Evolutionary conservation across 495 filamentous ascomycete genomes (phyloP).

Genomic region (Xylaria intraflava): DNA sequence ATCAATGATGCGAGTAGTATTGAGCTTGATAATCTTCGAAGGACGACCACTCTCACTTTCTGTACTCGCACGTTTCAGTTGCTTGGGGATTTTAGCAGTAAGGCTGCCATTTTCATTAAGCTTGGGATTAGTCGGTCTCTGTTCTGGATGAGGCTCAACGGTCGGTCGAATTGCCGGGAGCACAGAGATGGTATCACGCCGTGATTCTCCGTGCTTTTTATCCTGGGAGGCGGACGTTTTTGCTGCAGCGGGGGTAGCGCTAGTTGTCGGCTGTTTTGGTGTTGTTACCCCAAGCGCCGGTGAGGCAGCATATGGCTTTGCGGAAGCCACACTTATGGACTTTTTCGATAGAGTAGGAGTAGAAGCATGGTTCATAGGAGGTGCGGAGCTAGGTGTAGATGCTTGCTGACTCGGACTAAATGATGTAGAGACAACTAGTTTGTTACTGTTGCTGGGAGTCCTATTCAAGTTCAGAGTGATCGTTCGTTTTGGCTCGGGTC

Average conservation of each 20-base stretch:
- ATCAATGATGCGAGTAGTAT: slow-evolving; percentile 17
- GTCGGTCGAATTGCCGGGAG: slow-evolving; percentile 20
- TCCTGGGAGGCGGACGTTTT: slow-evolving; percentile 10
- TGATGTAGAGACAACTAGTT: slow-evolving; percentile 11
- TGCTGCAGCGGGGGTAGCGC: not conserved
- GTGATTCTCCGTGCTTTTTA: slow-evolving; percentile 17
- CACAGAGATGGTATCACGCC: slow-evolving; percentile 22
- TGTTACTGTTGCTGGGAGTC: slow-evolving; percentile 14
- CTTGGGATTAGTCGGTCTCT: slow-evolving; percentile 14
- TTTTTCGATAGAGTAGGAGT: slow-evolving; percentile 6
- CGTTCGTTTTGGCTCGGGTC: slow-evolving; percentile 27
- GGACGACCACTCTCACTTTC: slow-evolving; percentile 26
- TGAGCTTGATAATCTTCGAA: slow-evolving; percentile 33
- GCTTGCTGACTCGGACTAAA: slow-evolving; percentile 8
- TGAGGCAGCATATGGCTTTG: slow-evolving; percentile 12
- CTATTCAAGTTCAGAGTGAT: slow-evolving; percentile 24
- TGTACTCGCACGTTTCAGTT: slow-evolving; percentile 20
- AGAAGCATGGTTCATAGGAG: not conserved
- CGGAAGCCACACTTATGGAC: slow-evolving; percentile 8
- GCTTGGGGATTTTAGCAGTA: slow-evolving; percentile 13
- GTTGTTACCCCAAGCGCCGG: slow-evolving; percentile 1
- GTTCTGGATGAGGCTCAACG: slow-evolving; percentile 15
- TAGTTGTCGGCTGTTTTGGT: not conserved
- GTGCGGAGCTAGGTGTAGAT: not conserved
- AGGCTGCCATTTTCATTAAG: slow-evolving; percentile 15